phyloP scores from a whole-genome alignment of 176 grass and related monocot species.

The Chloris gayana region DNA sequence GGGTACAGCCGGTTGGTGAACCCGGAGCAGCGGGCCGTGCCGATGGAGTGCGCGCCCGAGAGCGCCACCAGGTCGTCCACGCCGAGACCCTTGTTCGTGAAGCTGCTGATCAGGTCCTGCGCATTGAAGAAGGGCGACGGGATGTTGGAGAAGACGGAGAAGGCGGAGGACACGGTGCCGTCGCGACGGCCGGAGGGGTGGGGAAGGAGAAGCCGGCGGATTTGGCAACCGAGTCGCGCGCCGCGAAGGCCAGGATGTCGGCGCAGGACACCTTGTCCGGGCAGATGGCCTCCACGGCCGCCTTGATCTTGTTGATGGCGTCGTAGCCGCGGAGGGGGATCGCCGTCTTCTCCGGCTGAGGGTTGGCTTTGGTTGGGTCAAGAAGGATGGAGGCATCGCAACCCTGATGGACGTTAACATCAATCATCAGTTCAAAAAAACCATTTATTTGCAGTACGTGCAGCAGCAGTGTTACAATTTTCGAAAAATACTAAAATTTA shows the following conservation, averaged over 20 bases:
- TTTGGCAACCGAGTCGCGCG: constrained; percentile 31
- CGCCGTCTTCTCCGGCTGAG: constrained; percentile 46
- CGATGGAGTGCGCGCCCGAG: constrained; percentile 52
- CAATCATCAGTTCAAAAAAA: neutral
- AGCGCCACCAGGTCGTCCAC: constrained; percentile 49
- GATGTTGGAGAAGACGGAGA: constrained; percentile 30
- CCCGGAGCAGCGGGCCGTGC: constrained; percentile 37
- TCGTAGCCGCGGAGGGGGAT: constrained; percentile 44
- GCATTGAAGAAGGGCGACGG: constrained; percentile 29
- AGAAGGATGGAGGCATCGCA: constrained; percentile 59
- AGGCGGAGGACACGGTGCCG: constrained; percentile 30
- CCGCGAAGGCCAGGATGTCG: constrained; percentile 40
- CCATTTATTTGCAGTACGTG: too few relatives aligned
- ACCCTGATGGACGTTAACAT: neutral
- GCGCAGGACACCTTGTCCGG: constrained; percentile 39
- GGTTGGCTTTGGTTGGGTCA: constrained; percentile 3
- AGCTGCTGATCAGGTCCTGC: constrained; percentile 23
- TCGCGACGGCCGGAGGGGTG: constrained; percentile 45
- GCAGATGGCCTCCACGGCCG: constrained; percentile 24
- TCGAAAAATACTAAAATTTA: too few relatives aligned
- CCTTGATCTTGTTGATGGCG: constrained; percentile 45
- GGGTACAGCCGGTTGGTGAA: constrained; percentile 46
- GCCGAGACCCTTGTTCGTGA: constrained; percentile 33
- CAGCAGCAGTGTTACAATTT: too few relatives aligned
- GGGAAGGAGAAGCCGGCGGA: constrained; percentile 34